A percentile compares a stretch with the other conserved stretches of the same genome.
Conservation (phyloP, 192 early-diverging fungal genomes). For the Coemansia erecta region DNA sequence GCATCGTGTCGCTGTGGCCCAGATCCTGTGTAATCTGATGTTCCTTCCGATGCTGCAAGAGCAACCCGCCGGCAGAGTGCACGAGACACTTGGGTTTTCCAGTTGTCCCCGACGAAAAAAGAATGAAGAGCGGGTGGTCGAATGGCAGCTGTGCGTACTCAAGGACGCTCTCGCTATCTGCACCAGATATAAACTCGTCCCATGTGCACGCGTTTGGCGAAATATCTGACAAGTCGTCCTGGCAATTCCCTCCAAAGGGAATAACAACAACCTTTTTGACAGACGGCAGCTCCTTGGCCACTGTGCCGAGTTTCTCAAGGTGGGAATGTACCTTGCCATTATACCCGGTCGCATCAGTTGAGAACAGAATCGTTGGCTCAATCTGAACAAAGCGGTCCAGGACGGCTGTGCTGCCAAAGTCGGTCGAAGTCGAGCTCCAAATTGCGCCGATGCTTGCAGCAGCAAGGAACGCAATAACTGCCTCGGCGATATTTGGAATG, state of each 20-base stretch:
- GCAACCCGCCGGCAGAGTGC: slow-evolving; percentile 85
- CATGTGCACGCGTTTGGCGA: slow-evolving; percentile 39
- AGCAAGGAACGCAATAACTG: slow-evolving; percentile 77
- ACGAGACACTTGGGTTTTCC: slow-evolving; percentile 96
- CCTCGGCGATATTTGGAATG: slow-evolving; percentile 82
- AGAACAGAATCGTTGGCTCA: slow-evolving; percentile 85
- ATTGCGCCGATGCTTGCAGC: slow-evolving; percentile 82
- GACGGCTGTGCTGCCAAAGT: slow-evolving; percentile 90
- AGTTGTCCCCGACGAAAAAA: slow-evolving; percentile 94
- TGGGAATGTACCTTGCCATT: slow-evolving; percentile 85
- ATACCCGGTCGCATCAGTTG: slow-evolving; percentile 88
- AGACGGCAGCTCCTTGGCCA: slow-evolving; percentile 66
- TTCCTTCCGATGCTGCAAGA: slow-evolving; percentile 94
- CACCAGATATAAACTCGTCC: slow-evolving; percentile 57
- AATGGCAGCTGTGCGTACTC: slow-evolving; percentile 85
- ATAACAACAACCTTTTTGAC: slow-evolving; percentile 78
- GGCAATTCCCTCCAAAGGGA: slow-evolving; percentile 58
- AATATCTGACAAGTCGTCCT: slow-evolving; percentile 22
- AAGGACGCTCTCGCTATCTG: slow-evolving; percentile 44
- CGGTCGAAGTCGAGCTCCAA: slow-evolving; percentile 93
- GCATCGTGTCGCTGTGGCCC: slow-evolving; percentile 69
- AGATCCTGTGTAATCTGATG: slow-evolving; percentile 85
- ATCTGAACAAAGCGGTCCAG: slow-evolving; percentile 93
- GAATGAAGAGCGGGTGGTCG: slow-evolving; percentile 86
- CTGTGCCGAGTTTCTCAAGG: slow-evolving; percentile 67